Conservation (phyloP, 192 early-diverging fungal species). For the Umbelopsis sp. region DNA sequence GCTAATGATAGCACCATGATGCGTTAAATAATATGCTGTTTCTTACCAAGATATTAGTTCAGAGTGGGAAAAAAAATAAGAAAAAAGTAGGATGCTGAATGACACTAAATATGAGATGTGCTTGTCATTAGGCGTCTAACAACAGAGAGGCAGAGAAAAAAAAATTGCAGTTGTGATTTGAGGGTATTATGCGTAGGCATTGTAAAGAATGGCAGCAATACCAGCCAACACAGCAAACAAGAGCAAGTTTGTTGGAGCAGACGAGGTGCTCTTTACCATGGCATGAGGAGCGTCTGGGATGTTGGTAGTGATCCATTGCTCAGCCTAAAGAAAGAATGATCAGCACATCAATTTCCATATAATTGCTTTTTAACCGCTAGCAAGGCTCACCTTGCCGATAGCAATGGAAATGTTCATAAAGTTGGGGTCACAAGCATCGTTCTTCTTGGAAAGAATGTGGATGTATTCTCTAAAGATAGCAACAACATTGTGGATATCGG, state of each 20-base stretch:
- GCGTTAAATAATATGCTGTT: no score
- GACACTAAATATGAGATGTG: no score
- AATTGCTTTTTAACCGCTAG: background rate
- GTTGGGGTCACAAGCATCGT: constrained; percentile 61
- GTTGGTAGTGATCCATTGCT: constrained; percentile 40
- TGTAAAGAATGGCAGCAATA: constrained; percentile 6
- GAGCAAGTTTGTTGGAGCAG: background rate
- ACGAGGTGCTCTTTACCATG: constrained; percentile 8
- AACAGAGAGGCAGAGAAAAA: background rate
- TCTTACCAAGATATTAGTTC: no score
- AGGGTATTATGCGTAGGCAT: constrained; percentile 12
- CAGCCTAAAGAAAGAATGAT: constrained; percentile 24
- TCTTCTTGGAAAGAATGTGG: constrained; percentile 63
- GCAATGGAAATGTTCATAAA: constrained; percentile 62
- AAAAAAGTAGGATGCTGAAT: no score
- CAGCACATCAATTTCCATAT: background rate
- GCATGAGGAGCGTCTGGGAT: constrained; percentile 18
- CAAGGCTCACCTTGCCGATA: constrained; percentile 38
- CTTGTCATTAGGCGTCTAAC: no score
- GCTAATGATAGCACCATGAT: no score
- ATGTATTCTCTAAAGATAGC: constrained; percentile 68
- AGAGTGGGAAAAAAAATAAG: no score
- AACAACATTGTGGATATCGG: constrained; percentile 59
- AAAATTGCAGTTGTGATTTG: background rate
- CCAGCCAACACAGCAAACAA: constrained; percentile 22